Base-by-base conservation (phyloP, 2,329 filamentous ascomycete species). In the Atkinsonella texensis region DNA sequence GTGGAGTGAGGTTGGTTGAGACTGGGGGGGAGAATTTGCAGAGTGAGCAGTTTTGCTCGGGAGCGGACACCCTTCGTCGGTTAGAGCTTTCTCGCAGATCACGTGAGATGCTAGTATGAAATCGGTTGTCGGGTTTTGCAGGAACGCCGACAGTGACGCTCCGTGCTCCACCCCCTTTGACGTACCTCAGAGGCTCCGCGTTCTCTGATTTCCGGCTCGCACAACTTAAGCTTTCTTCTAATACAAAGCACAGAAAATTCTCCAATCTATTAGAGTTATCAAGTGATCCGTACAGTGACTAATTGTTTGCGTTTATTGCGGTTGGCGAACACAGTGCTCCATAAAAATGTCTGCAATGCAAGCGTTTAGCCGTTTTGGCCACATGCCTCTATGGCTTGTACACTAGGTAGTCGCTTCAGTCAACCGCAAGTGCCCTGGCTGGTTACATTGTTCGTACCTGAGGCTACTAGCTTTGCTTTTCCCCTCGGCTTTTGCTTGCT, bases 1-100 rank as follows among this genome's bases (percentile, higher is more conserved):
- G 75, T 74, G 76, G 74, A 77, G 74, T 74, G 71, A 71, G 71
- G 73, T 75, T 73, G 65, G 69, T 69, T 67, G 68, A 68, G 66
- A 62, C 66, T 70, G 69, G 68, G 68, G 69, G 68, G 68, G 68
- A 72, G 70, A 72, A 71, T 71, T 71, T 70, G 68, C 66, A 67
- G 68, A 68, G 62, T 70, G 69, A 73, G 70, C 69, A 72, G 69
- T 70, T 71, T 71, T 73, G 69, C 68, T 69, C 65, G 67, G 67
- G 63, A 68, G 60, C 59, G 60, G 60, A 63, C 65, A 61, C 28
- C 67, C 66, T 68, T 69, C 62, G 64, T 69, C 67, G 65, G 68
- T 64, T 68, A 70, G 68, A 71, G 68, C 68, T 70, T 71, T 69
- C 63, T 60, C 57, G 48, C 44, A 42, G 46, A 55, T 70, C 69